phyloP scores from a whole-genome alignment of 1,139 yeast species.

The Ogataea hybrid region DNA sequence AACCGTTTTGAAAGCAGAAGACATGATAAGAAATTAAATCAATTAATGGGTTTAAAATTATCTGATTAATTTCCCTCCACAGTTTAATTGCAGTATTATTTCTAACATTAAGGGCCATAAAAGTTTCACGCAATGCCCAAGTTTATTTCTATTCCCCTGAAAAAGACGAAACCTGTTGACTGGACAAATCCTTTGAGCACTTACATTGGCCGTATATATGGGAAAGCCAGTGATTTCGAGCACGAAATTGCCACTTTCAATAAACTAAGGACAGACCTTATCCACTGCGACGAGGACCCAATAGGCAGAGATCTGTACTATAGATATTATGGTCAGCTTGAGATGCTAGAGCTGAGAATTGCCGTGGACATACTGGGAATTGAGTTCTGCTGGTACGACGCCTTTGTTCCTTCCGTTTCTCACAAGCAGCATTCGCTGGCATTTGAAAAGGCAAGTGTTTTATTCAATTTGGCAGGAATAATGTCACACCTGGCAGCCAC shows the following conservation, averaged over 20 bases:
- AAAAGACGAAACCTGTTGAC: constrained; percentile 58
- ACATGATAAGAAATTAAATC: not conserved
- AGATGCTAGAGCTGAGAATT: constrained; percentile 71
- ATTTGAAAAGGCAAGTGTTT: constrained; percentile 83
- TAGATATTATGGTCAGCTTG: constrained; percentile 79
- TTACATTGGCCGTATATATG: constrained; percentile 64
- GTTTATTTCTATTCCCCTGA: constrained; percentile 43
- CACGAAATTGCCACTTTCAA: constrained; percentile 56
- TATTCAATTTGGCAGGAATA: constrained; percentile 70
- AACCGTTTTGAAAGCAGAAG: constrained; percentile 17
- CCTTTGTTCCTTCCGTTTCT: constrained; percentile 50
- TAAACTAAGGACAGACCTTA: constrained; percentile 59
- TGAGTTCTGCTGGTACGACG: constrained; percentile 80
- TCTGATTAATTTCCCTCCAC: constrained; percentile 7
- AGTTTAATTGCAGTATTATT: not conserved
- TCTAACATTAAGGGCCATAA: not conserved
- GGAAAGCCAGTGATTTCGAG: constrained; percentile 55
- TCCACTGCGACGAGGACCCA: constrained; percentile 53
- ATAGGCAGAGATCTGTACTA: constrained; percentile 57
- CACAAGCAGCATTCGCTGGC: constrained; percentile 69
- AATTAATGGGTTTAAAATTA: not conserved
- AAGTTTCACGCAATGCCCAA: constrained; percentile 20
- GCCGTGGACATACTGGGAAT: constrained; percentile 59
- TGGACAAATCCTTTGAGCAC: constrained; percentile 64
- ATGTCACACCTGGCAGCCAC: constrained; percentile 48